Conservation (phyloP, 495 filamentous ascomycete species). For the Aspergillus avenaceus region DNA sequence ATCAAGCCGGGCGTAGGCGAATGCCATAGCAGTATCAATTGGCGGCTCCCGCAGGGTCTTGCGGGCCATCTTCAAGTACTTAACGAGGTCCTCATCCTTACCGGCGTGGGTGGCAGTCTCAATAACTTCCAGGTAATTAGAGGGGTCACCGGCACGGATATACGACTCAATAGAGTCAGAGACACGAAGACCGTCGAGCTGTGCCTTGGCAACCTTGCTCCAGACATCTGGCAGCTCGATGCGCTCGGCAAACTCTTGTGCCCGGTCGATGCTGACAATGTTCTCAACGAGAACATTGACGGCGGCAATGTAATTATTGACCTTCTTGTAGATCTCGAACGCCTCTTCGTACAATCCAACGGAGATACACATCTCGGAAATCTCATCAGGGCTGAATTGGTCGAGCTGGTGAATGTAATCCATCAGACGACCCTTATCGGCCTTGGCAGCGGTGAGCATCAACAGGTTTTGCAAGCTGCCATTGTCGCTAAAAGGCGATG, state of each 20-base stretch:
- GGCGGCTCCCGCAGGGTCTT: conserved; percentile 92
- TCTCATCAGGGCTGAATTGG: conserved; percentile 87
- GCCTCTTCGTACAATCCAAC: conserved; percentile 95
- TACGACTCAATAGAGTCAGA: conserved; percentile 94
- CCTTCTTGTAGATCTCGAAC: conserved; percentile 98
- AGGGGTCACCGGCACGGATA: conserved; percentile 88
- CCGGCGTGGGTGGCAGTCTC: conserved; percentile 93
- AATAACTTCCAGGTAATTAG: conserved; percentile 93
- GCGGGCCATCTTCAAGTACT: conserved; percentile 93
- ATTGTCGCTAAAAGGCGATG: conserved; percentile 96
- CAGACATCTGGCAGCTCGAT: conserved; percentile 97
- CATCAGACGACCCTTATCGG: conserved; percentile 93
- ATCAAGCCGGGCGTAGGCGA: conserved; percentile 87
- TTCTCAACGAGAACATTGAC: conserved; percentile 93
- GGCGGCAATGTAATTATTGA: conserved; percentile 79
- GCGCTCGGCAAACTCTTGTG: conserved; percentile 93
- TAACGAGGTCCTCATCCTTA: conserved; percentile 97
- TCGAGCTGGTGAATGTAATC: conserved; percentile 91
- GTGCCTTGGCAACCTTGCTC: conserved; percentile 98
- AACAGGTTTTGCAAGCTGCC: conserved; percentile 92
- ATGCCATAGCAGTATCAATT: conserved; percentile 90
- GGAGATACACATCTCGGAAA: conserved; percentile 88
- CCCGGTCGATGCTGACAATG: conserved; percentile 96
- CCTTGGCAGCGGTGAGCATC: conserved; percentile 95
- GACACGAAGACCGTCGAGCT: conserved; percentile 92